Evolutionary conservation across 2,329 filamentous ascomycete species (phyloP).

Genomic region (Anthostomella pinea): DNA sequence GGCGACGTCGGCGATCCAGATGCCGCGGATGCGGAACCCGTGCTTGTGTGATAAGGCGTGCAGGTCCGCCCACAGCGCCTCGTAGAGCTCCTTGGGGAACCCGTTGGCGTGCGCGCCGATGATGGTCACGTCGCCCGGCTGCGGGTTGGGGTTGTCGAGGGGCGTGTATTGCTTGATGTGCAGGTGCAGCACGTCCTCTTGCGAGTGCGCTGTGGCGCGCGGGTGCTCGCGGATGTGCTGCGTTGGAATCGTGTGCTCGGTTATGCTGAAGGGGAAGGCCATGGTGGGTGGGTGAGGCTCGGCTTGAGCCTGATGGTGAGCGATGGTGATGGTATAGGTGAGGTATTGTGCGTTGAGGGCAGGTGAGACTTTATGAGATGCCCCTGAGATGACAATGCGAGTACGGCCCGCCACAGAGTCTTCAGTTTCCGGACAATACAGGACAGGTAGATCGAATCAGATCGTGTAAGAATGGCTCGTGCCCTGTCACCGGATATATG

Average conservation of each 20-base stretch:
- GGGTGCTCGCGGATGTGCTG: constrained; percentile 83
- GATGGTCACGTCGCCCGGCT: constrained; percentile 77
- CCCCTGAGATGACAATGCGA: too few relatives aligned
- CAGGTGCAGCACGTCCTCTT: constrained; percentile 72
- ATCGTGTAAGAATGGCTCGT: too few relatives aligned
- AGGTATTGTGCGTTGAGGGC: too few relatives aligned
- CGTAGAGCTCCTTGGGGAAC: constrained; percentile 94
- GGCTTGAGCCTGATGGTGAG: too few relatives aligned
- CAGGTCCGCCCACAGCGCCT: constrained; percentile 86
- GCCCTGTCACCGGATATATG: too few relatives aligned
- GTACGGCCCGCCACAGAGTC: too few relatives aligned
- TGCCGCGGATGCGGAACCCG: constrained; percentile 70
- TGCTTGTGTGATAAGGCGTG: constrained; percentile 47
- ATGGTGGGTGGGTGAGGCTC: constrained; percentile 3
- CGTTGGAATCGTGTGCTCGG: constrained; percentile 70
- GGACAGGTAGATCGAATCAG: too few relatives aligned
- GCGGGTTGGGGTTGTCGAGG: constrained; percentile 62
- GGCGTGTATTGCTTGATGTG: constrained; percentile 88
- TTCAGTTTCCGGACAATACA: too few relatives aligned
- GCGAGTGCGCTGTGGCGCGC: constrained; percentile 65
- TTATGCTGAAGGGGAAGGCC: constrained; percentile 56
- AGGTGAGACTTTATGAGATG: too few relatives aligned
- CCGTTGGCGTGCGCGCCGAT: constrained; percentile 88
- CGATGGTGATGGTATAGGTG: too few relatives aligned
- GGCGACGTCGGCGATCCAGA: constrained; percentile 90